A percentile compares a stretch with the other conserved stretches of the same genome.
phyloP scores from a whole-genome alignment of 1,139 yeast species.

The Yamadazyma membranifaciens region DNA sequence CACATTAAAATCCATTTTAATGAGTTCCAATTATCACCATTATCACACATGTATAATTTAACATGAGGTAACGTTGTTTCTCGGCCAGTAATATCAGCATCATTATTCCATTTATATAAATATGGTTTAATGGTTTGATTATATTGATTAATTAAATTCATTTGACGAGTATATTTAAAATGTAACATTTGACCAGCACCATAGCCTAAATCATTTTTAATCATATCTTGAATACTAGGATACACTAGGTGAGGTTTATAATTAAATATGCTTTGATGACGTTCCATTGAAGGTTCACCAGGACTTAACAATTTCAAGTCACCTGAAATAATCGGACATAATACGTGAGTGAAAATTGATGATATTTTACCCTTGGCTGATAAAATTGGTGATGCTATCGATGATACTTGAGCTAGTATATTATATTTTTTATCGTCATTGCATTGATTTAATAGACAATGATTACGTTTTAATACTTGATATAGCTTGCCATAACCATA shows the following conservation, averaged over 20 bases:
- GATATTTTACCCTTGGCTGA: constrained; percentile 28
- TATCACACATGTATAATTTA: constrained; percentile 39
- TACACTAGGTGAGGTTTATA: constrained; percentile 49
- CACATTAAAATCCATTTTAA: constrained; percentile 65
- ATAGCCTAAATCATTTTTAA: constrained; percentile 42
- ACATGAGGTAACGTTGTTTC: constrained; percentile 40
- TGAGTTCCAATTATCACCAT: constrained; percentile 48
- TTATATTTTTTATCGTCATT: constrained; percentile 11
- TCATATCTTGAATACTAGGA: constrained; percentile 55
- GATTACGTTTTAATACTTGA: constrained; percentile 34
- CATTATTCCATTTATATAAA: constrained; percentile 30
- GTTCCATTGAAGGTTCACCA: constrained; percentile 24
- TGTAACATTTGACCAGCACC: constrained; percentile 57
- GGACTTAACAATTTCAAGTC: constrained; percentile 23
- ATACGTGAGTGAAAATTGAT: constrained; percentile 55
- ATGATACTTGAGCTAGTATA: constrained; percentile 52
- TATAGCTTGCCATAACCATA: constrained; percentile 57
- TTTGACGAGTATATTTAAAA: constrained; percentile 34
- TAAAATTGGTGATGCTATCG: constrained; percentile 57
- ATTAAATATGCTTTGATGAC: constrained; percentile 25
- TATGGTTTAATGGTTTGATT: constrained; percentile 35
- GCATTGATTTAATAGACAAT: constrained; percentile 23
- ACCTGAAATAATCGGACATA: constrained; percentile 42
- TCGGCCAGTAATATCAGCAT: constrained; percentile 24
- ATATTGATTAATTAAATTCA: constrained; percentile 25